phyloP scores from a whole-genome alignment of 345 rosid genomes.

The Lepidium aucheri region DNA sequence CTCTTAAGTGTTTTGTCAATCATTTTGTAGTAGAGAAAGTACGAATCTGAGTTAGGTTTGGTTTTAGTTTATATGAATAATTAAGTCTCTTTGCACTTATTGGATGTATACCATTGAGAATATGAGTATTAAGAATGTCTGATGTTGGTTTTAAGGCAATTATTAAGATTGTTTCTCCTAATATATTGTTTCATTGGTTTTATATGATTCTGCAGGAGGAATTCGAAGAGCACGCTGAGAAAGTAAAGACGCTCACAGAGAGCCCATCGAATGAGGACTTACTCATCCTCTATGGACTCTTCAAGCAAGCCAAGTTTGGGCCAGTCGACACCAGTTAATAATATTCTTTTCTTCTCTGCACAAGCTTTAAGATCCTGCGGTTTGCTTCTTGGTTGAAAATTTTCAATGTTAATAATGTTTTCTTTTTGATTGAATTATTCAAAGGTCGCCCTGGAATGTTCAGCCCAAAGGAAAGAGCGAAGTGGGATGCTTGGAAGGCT shows the following conservation, averaged over 20 bases:
- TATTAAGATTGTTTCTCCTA: background rate
- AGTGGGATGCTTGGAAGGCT: constrained; percentile 99
- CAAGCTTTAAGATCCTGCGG: background rate
- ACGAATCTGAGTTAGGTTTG: background rate
- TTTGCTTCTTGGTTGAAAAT: background rate
- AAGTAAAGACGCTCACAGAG: constrained; percentile 52
- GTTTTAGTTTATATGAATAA: background rate
- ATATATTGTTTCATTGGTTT: background rate
- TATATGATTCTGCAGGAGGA: constrained; percentile 48
- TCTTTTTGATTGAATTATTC: background rate
- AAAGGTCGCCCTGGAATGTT: constrained; percentile 91
- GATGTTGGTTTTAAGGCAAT: background rate
- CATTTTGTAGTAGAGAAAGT: background rate
- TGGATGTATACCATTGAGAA: background rate
- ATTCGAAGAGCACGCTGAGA: constrained; percentile 59
- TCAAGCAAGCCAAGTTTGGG: constrained; percentile 76
- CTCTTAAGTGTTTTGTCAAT: background rate
- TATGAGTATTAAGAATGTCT: background rate
- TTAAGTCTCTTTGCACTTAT: background rate
- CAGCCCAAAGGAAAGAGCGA: constrained; percentile 67
- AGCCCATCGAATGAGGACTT: constrained; percentile 52
- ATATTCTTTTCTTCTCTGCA: background rate
- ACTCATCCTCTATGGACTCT: constrained; percentile 79
- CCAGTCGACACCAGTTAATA: constrained; percentile 65
- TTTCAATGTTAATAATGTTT: background rate